A percentile compares a stretch with the other conserved stretches of the same genome.
Conservation (phyloP, 2,329 filamentous ascomycete genomes). For the Claviceps spartinae region DNA sequence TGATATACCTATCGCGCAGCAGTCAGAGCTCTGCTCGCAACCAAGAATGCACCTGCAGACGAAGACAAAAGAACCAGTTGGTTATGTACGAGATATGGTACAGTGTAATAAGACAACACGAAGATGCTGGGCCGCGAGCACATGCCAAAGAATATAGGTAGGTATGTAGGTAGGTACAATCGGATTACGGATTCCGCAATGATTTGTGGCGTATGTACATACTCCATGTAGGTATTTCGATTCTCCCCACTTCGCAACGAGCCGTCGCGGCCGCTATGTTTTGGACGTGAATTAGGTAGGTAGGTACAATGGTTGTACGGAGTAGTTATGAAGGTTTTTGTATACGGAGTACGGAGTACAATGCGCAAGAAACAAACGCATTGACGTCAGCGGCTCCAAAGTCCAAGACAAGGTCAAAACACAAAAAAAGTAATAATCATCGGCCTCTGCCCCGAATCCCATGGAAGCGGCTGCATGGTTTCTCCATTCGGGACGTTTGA, state of each 20-base stretch:
- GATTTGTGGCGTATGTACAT: neutral
- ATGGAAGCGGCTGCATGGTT: neutral
- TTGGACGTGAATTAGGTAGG: neutral
- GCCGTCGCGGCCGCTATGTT: conserved; percentile 1
- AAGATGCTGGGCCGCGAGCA: neutral
- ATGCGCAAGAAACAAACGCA: neutral
- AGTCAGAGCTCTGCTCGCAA: neutral
- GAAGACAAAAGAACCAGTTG: too few relatives aligned
- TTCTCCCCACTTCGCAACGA: neutral
- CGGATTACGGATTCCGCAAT: neutral
- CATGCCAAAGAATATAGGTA: neutral
- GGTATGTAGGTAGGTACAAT: neutral
- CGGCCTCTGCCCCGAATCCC: neutral
- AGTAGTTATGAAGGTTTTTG: neutral
- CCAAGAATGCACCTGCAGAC: neutral
- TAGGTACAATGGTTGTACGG: too few relatives aligned
- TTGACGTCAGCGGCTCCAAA: neutral
- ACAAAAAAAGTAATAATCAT: neutral
- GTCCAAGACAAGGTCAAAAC: neutral
- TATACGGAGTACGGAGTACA: neutral
- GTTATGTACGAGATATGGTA: too few relatives aligned
- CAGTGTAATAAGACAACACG: too few relatives aligned
- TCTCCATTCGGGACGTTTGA: neutral
- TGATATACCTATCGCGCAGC: neutral
- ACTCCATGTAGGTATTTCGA: neutral